Conservation (phyloP, 768 basidiomycete species). For the Russula foetens region DNA sequence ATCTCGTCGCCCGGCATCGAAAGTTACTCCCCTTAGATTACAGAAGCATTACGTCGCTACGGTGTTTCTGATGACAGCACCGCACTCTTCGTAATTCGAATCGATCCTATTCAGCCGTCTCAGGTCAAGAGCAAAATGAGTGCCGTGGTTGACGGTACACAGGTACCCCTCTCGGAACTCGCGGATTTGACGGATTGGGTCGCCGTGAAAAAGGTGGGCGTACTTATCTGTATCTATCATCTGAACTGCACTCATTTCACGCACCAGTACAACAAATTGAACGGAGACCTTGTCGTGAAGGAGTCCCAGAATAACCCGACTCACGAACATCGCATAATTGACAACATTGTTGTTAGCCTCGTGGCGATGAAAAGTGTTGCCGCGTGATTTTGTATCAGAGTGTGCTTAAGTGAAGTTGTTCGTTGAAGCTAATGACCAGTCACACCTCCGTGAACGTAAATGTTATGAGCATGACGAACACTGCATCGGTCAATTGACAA, state of each 20-base stretch:
- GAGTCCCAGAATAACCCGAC: constrained; percentile 28
- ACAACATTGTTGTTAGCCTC: constrained; percentile 65
- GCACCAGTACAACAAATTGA: constrained; percentile 67
- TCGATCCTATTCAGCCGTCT: constrained; percentile 36
- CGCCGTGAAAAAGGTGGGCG: constrained; percentile 61
- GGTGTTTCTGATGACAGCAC: constrained; percentile 65
- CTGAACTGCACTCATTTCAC: constrained; percentile 27
- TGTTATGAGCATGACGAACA: background rate
- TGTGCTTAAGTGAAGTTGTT: background rate
- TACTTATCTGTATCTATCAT: background rate
- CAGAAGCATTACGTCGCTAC: constrained; percentile 79
- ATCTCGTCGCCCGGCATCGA: background rate
- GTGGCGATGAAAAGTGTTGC: constrained; percentile 77
- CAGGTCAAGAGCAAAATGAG: constrained; percentile 49
- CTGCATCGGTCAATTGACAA: background rate
- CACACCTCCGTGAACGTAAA: background rate
- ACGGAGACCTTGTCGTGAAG: constrained; percentile 38
- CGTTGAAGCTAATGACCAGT: background rate
- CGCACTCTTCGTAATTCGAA: constrained; percentile 63
- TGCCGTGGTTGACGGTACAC: constrained; percentile 48
- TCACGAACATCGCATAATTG: constrained; percentile 37
- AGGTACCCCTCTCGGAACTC: constrained; percentile 41
- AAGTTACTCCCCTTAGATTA: constrained; percentile 47
- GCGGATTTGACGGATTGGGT: constrained; percentile 57
- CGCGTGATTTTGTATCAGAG: constrained; percentile 17